These are phyloP conservation scores for Trametes hirsuta DNA, from an alignment of 1,284 basidiomycete species.

Conservation along the genomic window DNA sequence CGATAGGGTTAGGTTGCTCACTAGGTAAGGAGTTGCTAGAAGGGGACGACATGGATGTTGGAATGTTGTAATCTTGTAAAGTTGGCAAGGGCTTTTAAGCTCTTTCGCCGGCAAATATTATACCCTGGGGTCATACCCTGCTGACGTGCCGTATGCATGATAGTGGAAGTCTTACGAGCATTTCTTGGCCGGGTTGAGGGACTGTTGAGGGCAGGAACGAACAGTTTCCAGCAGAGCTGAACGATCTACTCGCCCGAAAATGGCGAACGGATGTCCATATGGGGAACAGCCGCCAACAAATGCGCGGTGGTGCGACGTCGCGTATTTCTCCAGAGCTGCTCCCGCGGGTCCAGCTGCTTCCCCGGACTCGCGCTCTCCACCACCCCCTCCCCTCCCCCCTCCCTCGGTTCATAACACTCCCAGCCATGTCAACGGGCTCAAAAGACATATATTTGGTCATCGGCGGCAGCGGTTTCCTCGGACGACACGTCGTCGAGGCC, in stretches of 20 bases:
- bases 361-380: neutral
- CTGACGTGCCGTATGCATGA: too few species aligned
- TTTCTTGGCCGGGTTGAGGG: too few species aligned
- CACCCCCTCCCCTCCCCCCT: neutral
- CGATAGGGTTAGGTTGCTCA: neutral
- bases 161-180: too few species aligned
- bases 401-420: neutral
- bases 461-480: constrained; percentile 92
- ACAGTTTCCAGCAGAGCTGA: too few species aligned
- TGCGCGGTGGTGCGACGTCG: constrained; percentile 13
- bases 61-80: neutral
- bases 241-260: neutral
- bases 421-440: constrained; percentile 29
- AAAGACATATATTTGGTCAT: constrained; percentile 79
- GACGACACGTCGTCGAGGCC: constrained; percentile 86
- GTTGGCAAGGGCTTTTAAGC: too few species aligned
- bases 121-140: too few species aligned
- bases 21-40: neutral
- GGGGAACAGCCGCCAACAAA: neutral
- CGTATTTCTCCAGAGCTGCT: constrained; percentile 11
- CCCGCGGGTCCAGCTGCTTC: neutral
- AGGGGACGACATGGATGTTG: neutral
- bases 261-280: constrained; percentile 5
- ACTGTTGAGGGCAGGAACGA: too few species aligned
- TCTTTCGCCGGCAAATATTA: too few species aligned